phyloP scores from a whole-genome alignment of 176 grass and related monocot species.

The Paspalum notatum region DNA sequence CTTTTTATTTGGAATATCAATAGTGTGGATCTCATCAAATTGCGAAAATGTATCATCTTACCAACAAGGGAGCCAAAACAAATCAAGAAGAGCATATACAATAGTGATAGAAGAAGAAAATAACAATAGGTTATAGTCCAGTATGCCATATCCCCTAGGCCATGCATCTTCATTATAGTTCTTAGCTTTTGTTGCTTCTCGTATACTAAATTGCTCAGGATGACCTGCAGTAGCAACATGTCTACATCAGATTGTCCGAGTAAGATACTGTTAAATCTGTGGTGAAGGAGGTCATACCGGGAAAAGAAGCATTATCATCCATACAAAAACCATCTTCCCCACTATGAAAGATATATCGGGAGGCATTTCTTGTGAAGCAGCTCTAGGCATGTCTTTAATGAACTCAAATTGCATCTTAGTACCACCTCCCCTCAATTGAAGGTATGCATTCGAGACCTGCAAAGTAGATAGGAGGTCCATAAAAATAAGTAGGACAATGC shows the following conservation, averaged over 20 bases:
- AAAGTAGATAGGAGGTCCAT: slow-evolving; percentile 8
- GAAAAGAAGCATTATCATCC: slow-evolving; percentile 51
- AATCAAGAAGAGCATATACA: slow-evolving; percentile 72
- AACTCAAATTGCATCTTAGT: slow-evolving; percentile 50
- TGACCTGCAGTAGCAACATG: slow-evolving; percentile 50
- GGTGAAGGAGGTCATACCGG: slow-evolving; percentile 34
- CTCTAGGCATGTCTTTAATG: slow-evolving; percentile 62
- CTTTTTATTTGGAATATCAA: slow-evolving; percentile 25
- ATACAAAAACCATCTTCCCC: slow-evolving; percentile 46
- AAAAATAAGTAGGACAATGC: slow-evolving; percentile 1
- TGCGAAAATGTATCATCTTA: slow-evolving; percentile 32
- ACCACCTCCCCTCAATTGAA: slow-evolving; percentile 34
- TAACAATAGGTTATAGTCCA: slow-evolving; percentile 78
- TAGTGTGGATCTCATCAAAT: background rate
- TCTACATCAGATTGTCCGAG: slow-evolving; percentile 2
- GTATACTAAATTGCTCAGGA: slow-evolving; percentile 63
- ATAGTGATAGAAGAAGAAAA: slow-evolving; percentile 67
- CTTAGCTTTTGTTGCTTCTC: slow-evolving; percentile 89
- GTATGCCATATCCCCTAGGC: slow-evolving; percentile 67
- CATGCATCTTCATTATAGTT: slow-evolving; percentile 92
- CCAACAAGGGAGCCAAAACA: slow-evolving; percentile 62
- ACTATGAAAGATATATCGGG: slow-evolving; percentile 41
- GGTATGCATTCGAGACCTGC: slow-evolving; percentile 48
- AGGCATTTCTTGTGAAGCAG: background rate
- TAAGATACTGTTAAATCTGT: background rate